Conservation (phyloP, 2,329 filamentous ascomycete genomes). For the Epicoccum sorghinum region DNA sequence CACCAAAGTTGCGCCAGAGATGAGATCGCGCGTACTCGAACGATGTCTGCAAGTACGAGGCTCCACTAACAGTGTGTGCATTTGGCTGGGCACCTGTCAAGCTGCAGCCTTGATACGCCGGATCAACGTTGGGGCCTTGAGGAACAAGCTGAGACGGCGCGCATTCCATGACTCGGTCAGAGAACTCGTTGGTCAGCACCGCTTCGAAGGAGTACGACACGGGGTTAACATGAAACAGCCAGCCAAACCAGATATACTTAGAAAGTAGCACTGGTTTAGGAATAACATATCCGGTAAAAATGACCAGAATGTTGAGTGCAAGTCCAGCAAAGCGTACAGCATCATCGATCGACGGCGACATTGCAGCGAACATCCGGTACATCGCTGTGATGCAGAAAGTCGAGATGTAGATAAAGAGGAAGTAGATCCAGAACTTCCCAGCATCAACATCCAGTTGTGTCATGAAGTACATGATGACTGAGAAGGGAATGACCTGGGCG, state of each 20-base stretch:
- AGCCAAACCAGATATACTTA: conserved; percentile 69
- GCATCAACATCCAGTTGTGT: conserved; percentile 62
- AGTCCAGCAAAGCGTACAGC: conserved; percentile 69
- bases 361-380: conserved; percentile 69
- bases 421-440: conserved; percentile 70
- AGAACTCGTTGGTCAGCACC: conserved; percentile 71
- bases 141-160: conserved; percentile 65
- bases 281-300: conserved; percentile 73
- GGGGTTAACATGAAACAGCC: conserved; percentile 54
- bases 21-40: conserved; percentile 65
- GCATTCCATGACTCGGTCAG: conserved; percentile 63
- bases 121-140: conserved; percentile 60
- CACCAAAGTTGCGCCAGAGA: conserved; percentile 76
- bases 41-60: conserved; percentile 59
- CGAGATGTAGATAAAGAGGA: conserved; percentile 67
- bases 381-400: conserved; percentile 68
- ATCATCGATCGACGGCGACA: conserved; percentile 69
- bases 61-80: conserved; percentile 58
- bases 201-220: conserved; percentile 69
- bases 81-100: conserved; percentile 63
- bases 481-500: conserved; percentile 64
- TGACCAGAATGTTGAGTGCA: conserved; percentile 65
- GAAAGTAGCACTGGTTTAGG: conserved; percentile 65
- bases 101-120: conserved; percentile 66
- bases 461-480: conserved; percentile 70